phyloP scores from a whole-genome alignment of 2,329 filamentous ascomycete genomes.

The Botrytis sinoallii region DNA sequence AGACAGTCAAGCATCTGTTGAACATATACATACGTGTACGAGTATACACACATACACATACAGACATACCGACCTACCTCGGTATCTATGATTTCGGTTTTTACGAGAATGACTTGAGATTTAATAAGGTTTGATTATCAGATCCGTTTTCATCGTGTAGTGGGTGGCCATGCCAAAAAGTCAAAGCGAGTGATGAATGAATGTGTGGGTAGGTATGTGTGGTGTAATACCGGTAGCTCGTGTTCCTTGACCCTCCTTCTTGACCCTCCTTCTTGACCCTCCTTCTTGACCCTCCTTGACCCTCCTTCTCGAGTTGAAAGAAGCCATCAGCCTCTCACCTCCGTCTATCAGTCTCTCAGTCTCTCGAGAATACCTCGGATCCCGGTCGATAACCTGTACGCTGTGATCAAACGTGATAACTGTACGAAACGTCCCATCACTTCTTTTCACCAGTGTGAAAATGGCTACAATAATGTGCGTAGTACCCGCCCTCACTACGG shows the following conservation, averaged over 20 bases:
- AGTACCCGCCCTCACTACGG: background rate
- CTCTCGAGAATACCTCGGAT: too few relatives aligned
- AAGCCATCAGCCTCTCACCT: too few relatives aligned
- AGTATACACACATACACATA: background rate
- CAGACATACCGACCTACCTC: background rate
- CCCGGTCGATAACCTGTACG: too few relatives aligned
- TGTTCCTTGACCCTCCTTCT: background rate
- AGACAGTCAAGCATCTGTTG: background rate
- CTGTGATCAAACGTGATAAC: background rate
- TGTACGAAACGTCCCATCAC: background rate
- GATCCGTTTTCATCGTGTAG: background rate
- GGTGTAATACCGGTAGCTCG: too few relatives aligned
- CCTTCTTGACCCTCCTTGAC: background rate
- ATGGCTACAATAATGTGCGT: too few relatives aligned
- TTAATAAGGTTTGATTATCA: background rate
- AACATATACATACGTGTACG: too few relatives aligned
- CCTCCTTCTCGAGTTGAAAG: too few relatives aligned
- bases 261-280: too few relatives aligned
- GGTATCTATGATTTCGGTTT: background rate
- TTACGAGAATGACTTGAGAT: background rate
- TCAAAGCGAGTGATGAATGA: background rate
- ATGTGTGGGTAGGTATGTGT: too few relatives aligned
- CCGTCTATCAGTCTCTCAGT: background rate
- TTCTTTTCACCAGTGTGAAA: background rate
- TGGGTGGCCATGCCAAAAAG: background rate